Percentiles rank a stretch among this genome's conserved stretches.
Conservation (phyloP, 2,329 filamentous ascomycete genomes). For the Sclerotinia glacialis region DNA sequence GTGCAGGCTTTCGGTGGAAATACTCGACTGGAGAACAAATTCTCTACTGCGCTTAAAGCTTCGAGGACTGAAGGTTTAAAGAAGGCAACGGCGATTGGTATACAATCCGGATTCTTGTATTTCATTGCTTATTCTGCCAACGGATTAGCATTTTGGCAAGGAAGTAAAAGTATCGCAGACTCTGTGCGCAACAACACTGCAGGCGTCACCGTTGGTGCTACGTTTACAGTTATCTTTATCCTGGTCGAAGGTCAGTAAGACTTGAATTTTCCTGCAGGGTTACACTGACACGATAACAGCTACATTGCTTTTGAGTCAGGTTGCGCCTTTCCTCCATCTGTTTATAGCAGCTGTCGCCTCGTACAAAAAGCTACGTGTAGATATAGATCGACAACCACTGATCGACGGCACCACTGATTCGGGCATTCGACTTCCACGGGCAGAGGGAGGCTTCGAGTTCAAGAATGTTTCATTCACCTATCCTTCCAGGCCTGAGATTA, state of each 20-base stretch:
- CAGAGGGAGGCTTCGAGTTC: slow-evolving; percentile 10
- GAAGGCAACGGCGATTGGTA: slow-evolving; percentile 49
- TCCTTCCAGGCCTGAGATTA: slow-evolving; percentile 35
- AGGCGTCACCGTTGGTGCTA: slow-evolving; percentile 39
- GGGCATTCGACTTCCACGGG: slow-evolving; percentile 23
- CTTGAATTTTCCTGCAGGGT: neutral
- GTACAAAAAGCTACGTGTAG: slow-evolving; percentile 51
- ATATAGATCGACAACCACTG: slow-evolving; percentile 28
- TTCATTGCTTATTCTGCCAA: slow-evolving; percentile 46
- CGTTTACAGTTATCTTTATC: slow-evolving; percentile 52
- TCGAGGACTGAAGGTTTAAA: slow-evolving; percentile 47
- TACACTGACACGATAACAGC: slow-evolving; percentile 25
- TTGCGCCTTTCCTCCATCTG: slow-evolving; percentile 61
- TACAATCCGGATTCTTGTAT: slow-evolving; percentile 49
- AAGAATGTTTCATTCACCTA: slow-evolving; percentile 29
- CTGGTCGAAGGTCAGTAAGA: slow-evolving; percentile 48
- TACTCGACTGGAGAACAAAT: slow-evolving; percentile 49
- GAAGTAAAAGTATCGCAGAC: slow-evolving; percentile 49
- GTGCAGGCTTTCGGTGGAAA: slow-evolving; percentile 54
- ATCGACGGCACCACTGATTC: slow-evolving; percentile 29
- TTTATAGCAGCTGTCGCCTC: slow-evolving; percentile 57
- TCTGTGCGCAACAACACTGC: slow-evolving; percentile 24
- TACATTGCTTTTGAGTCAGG: slow-evolving; percentile 58
- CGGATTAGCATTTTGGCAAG: slow-evolving; percentile 59
- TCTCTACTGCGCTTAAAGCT: slow-evolving; percentile 45